Evolutionary conservation across 106 monocot species (phyloP), one percentile per base, ranked within the genome.

Genomic region (Dendrobium huoshanense): DNA sequence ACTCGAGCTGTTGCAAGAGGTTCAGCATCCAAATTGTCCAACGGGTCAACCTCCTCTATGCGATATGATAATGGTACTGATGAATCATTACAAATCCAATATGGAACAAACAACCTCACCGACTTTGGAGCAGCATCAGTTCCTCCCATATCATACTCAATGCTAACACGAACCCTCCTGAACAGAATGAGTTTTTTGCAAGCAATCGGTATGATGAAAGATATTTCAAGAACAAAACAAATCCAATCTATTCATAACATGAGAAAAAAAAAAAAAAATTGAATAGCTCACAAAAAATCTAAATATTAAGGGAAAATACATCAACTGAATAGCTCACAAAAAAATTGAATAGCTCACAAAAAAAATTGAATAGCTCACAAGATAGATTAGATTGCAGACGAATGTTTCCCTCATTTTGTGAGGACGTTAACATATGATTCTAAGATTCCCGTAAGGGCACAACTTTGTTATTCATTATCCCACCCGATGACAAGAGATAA

Each of bases 91-190:
- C 81, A 78, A n/a, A 98, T 91, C 92, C 94, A 98, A 78, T 95
- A 98, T 56, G 98, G 98, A 67, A 95, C 94, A 84, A 98, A 98
- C 56, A 98, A 82, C 74, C 94, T 94, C 55, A 98, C 67, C 20
- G 87, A 90, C 85, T 98, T 98, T 13, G 91, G 91, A 56, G 98
- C 85, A 82, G 92, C 89, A 86, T 90, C 86, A 74, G 79, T 85
- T 80, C 91, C 89, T 81, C 98, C 98, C 67, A 87, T 81, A 41
- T 98, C 98, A 83, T 85, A 88, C 81, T 98, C 98, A 87, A 98
- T 85, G 85, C 91, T 98, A 27, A 98, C 89, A 76, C 92, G 94
- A 77, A 98, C 78, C 81, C 88, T 94, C 95, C 98, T 98, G 86
- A 55, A 80, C 79, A 59, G 64, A 61, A 24, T 29, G 29, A 54